Evolutionary conservation across 345 rosid species (phyloP), one percentile per base, ranked within the genome.

Genomic region (Eucalyptus microcorys): DNA sequence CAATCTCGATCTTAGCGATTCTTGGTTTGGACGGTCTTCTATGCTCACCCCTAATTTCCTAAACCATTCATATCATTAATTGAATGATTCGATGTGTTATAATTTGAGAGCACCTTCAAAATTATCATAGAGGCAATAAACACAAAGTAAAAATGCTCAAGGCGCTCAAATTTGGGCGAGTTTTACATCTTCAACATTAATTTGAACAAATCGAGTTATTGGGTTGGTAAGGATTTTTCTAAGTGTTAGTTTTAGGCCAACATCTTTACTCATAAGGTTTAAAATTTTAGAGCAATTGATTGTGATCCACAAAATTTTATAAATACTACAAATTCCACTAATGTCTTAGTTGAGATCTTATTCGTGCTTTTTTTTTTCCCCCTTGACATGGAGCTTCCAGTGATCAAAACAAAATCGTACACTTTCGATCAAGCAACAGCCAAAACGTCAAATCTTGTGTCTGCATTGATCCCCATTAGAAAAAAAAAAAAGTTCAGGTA

Each of bases 151-250:
- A 61, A 61, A 61, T 61, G 68, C 34, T 26, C 0, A 3, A 30
- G 68, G 34, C 0, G 0, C 34, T 30, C 17, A 61, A 61, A 61
- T 61, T 0, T 30, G 0, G 8, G 17, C 34, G 9, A 27, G 4
- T 30, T 61, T 13, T 30, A 13, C 68, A 6, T 30, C 68, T 61
- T 61, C 14, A 61, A 12, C 17, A 30, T 61, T 61, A 26, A 30
- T 13, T 61, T 30, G 34, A 61, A 61, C 32, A 27, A 61, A 27
- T 27, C 17, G 0, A 61, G 68, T 61, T 61, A 13, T 0, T 30
- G 68, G 16, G 32, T 6, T 14, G 7, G 68, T 12, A 30, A 61
- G 34, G 68, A 30, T 52, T 61, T 61, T 61, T 30, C 34, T 17
- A 7, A 61, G 68, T 30, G 14, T 13, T 24, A 2, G 68, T 61